Evolutionary conservation across 306 rosid genomes (phyloP).

Genomic region (Dalbergia cochinchinensis): DNA sequence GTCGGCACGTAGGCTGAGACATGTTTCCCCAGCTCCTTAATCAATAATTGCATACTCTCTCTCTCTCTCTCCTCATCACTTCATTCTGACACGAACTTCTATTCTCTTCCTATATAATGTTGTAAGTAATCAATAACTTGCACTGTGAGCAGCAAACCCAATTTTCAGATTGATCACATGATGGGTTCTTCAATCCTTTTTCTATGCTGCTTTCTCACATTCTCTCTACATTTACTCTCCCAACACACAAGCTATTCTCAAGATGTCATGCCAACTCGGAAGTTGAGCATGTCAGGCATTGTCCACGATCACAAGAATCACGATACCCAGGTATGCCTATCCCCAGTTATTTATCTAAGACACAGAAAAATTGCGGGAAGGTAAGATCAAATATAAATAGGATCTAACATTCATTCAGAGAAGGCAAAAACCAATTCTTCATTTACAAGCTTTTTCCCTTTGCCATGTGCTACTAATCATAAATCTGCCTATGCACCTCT

Average conservation of each 20-base stretch:
- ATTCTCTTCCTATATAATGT: constrained; percentile 59
- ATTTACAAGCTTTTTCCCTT: constrained; percentile 16
- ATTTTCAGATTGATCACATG: constrained; percentile 49
- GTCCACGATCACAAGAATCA: constrained; percentile 35
- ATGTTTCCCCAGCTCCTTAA: constrained; percentile 66
- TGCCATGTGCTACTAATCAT: constrained; percentile 1
- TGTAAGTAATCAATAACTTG: constrained; percentile 47
- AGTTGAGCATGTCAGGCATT: constrained; percentile 52
- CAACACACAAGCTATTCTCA: constrained; percentile 50
- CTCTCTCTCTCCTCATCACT: constrained; percentile 42
- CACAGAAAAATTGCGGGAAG: neutral
- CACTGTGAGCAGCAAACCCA: constrained; percentile 43
- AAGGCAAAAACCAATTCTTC: neutral
- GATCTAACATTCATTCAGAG: constrained; percentile 17
- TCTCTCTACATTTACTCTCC: constrained; percentile 58
- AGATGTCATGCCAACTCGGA: constrained; percentile 52
- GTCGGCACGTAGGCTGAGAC: constrained; percentile 67
- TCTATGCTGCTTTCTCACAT: constrained; percentile 60
- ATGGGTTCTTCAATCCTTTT: constrained; percentile 63
- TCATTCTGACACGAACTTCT: constrained; percentile 48
- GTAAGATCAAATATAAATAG: neutral
- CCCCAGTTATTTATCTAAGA: constrained; percentile 25
- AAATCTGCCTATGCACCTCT: constrained; percentile 25
- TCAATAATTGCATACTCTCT: constrained; percentile 67
- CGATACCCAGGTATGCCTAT: constrained; percentile 53